Conservation (phyloP, 2,329 filamentous ascomycete species). For the Ophiostoma montium region DNA sequence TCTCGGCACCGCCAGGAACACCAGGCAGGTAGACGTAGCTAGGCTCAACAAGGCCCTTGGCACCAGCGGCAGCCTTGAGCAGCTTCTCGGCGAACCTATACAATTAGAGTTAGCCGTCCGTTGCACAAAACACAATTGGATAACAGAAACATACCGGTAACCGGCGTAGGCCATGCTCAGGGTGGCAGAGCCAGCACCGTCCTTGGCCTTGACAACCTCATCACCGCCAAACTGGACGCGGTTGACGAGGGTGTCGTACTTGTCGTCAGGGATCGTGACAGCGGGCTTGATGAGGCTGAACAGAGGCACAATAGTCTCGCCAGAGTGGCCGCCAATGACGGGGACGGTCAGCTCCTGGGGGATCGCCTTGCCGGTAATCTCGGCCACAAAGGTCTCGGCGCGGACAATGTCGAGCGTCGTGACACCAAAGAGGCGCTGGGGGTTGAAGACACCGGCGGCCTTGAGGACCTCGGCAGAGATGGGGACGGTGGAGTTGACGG, state of each 20-base stretch:
- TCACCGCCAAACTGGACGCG: conserved; percentile 98
- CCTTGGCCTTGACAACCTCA: conserved; percentile 78
- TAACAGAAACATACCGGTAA: conserved; percentile 50
- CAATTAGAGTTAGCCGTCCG: conserved; percentile 20
- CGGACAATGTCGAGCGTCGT: conserved; percentile 97
- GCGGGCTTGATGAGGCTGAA: conserved; percentile 81
- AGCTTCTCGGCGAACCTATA: conserved; percentile 87
- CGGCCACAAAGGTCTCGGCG: conserved; percentile 89
- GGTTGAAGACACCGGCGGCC: conserved; percentile 81
- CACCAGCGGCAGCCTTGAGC: conserved; percentile 73
- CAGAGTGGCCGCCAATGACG: conserved; percentile 93
- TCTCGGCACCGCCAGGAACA: conserved; percentile 71
- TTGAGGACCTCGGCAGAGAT: conserved; percentile 97
- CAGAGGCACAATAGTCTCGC: conserved; percentile 93
- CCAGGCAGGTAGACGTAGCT: conserved; percentile 92
- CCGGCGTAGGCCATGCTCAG: conserved; percentile 86
- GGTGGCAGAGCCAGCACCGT: conserved; percentile 68
- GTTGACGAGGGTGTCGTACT: conserved; percentile 81
- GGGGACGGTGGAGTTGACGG: conserved; percentile 96
- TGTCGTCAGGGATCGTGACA: conserved; percentile 72
- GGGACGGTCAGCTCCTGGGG: conserved; percentile 74
- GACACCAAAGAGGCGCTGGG: conserved; percentile 93
- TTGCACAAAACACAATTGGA: background rate
- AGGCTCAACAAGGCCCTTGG: conserved; percentile 87
- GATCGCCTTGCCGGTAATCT: conserved; percentile 68